Evolutionary conservation across 208 protist species (phyloP), one percentile per base, ranked within the genome.

Genomic region (Leishmania mexicana): DNA sequence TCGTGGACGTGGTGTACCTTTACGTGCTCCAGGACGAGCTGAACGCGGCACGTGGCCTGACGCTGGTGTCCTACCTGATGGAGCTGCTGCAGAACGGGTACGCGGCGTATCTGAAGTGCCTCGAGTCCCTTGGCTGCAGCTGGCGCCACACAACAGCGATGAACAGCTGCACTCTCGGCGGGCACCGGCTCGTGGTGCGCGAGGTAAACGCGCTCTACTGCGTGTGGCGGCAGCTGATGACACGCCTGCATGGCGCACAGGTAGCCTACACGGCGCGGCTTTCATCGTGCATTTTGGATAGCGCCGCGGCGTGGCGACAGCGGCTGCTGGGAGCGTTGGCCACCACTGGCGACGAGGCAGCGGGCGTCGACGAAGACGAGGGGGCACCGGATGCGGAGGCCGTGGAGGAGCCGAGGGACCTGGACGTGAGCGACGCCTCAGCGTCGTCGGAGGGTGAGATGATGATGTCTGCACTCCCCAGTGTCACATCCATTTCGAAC

Each of bases 51-150:
- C 57, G 62, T 47, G 78, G 71, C n/a, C 65, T 88, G 28, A 84
- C 81, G 31, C 58, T 88, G 38, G 64, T 88, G 6, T 80, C 78
- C 2, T 84, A 80, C 49, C 78, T 88, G 51, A 76, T 83, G 21
- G 81, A 88, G 58, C 77, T 88, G 35, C 38, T 88, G 78, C 81
- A 88, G 58, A 84, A 81, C 79, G 85, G 85, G 47, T 88, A 85
- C 67, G 78, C 75, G 19, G 74, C 81, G 19, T 88, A 81, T 51
- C 73, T 88, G 13, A 75, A 85, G 60, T 81, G 80, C 8, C 35
- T 87, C 35, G 84, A 81, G 73, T 78, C 53, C 28, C 70, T 85
- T 38, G 71, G 64, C 51, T 49, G 70, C 54, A 40, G 13, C 57
- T 21, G 78, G 45, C 65, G 53, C 31, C 40, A 81, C 24, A 79